Evolutionary conservation across 108 stramenopile species (phyloP).

Genomic region (Cyclotella kingstonii): DNA sequence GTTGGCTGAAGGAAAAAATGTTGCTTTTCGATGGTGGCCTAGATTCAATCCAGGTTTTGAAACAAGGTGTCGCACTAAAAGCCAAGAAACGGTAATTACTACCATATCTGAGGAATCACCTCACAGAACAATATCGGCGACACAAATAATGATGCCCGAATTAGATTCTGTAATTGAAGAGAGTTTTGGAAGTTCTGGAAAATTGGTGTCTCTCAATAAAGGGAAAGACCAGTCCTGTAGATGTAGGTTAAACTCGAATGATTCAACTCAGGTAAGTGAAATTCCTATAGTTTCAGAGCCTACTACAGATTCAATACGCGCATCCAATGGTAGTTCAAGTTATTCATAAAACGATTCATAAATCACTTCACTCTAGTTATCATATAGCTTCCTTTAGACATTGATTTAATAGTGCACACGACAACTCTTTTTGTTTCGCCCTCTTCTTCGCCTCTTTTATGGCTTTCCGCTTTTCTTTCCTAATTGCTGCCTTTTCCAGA

Average conservation of each 20-base stretch:
- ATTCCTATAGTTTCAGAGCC: constrained; percentile 15
- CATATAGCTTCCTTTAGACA: too few species aligned
- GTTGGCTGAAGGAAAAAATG: background rate
- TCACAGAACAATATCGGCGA: constrained; percentile 9
- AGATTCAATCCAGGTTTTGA: constrained; percentile 4
- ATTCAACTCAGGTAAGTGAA: constrained; percentile 10
- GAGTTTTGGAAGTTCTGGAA: constrained; percentile 10
- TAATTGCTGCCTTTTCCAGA: constrained; percentile 67
- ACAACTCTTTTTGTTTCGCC: constrained; percentile 45
- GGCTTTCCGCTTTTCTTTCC: constrained; percentile 68
- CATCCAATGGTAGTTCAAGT: too few species aligned
- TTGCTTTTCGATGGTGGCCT: background rate
- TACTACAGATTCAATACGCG: background rate
- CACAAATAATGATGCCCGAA: constrained; percentile 2
- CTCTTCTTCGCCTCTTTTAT: constrained; percentile 64
- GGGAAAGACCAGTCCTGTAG: constrained; percentile 20
- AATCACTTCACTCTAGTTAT: too few species aligned
- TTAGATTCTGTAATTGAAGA: constrained; percentile 26
- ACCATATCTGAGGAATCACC: background rate
- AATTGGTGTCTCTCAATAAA: constrained; percentile 13
- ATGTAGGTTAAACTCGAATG: constrained; percentile 26
- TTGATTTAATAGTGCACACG: background rate
- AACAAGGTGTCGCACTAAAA: background rate
- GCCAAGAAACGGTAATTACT: background rate
- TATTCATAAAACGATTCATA: too few species aligned